Evolutionary conservation across 1,139 yeast genomes (phyloP).

Genomic region (Yamadazyma atmosphaerica): DNA sequence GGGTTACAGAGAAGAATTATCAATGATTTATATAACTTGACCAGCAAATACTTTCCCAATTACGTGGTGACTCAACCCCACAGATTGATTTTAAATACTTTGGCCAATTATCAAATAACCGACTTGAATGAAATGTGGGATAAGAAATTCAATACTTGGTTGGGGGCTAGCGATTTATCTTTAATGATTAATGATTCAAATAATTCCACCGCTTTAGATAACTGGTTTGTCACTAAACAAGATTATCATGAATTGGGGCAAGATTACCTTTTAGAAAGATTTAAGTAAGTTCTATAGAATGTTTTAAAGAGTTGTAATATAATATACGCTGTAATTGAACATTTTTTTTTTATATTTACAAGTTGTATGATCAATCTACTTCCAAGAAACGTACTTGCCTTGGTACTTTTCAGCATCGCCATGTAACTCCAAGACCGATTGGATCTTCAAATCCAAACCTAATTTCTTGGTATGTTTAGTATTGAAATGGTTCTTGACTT

Average conservation of each 20-base stretch:
- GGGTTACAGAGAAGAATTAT: constrained; percentile 64
- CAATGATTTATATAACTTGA: constrained; percentile 54
- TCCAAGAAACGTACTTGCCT: constrained; percentile 63
- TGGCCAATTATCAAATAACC: constrained; percentile 26
- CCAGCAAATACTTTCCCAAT: constrained; percentile 51
- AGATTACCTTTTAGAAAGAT: constrained; percentile 55
- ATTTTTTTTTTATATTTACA: no score
- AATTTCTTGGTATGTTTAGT: constrained; percentile 50
- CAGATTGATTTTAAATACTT: constrained; percentile 19
- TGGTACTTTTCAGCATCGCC: constrained; percentile 61
- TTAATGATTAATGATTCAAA: constrained; percentile 45
- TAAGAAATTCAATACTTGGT: constrained; percentile 60
- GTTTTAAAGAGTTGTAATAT: constrained; percentile 1
- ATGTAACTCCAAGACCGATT: constrained; percentile 56
- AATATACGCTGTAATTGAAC: not conserved
- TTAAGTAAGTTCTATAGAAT: constrained; percentile 31
- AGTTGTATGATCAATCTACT: constrained; percentile 6
- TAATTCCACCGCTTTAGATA: constrained; percentile 46
- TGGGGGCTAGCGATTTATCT: constrained; percentile 66
- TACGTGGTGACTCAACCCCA: constrained; percentile 29
- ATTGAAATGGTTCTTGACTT: constrained; percentile 63
- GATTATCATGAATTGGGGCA: constrained; percentile 65
- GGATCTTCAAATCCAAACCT: constrained; percentile 63
- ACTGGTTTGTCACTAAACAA: constrained; percentile 55
- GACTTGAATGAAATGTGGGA: constrained; percentile 48